Conservation (phyloP, 1,139 yeast genomes). For the Hyphopichia fennica region DNA sequence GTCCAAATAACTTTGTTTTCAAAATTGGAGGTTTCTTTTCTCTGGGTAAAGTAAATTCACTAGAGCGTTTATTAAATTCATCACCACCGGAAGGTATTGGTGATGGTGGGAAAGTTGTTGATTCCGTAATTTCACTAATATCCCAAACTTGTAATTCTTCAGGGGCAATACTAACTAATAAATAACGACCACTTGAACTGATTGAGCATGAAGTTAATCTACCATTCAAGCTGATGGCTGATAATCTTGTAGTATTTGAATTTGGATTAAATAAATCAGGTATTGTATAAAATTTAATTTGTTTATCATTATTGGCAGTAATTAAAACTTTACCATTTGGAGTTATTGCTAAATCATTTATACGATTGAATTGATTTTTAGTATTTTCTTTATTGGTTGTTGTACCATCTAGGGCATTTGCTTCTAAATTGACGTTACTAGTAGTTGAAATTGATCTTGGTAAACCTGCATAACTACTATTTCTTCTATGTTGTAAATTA, state of each 20-base stretch:
- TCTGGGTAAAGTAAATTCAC: conserved; percentile 19
- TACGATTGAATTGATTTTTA: conserved; percentile 41
- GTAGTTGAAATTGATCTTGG: not conserved
- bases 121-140: conserved; percentile 20
- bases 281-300: conserved; percentile 51
- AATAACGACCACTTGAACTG: conserved; percentile 44
- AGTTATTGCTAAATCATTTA: conserved; percentile 66
- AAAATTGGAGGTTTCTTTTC: conserved; percentile 32
- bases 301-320: conserved; percentile 62
- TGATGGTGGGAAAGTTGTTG: conserved; percentile 1
- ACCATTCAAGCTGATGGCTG: conserved; percentile 35
- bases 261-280: conserved; percentile 36
- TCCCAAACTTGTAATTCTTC: conserved; percentile 85
- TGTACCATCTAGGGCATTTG: not conserved
- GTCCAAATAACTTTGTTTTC: conserved; percentile 68
- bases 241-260: conserved; percentile 35
- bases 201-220: conserved; percentile 43
- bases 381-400: conserved; percentile 10
- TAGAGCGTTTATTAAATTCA: conserved; percentile 23
- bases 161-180: conserved; percentile 68
- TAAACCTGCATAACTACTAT: not conserved
- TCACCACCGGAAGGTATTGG: not conserved
- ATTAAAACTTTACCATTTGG: conserved; percentile 63
- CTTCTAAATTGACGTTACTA: not conserved
- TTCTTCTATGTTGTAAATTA: conserved; percentile 4